phyloP scores from a whole-genome alignment of 2,329 filamentous ascomycete genomes.

The Botrytis cinerea region DNA sequence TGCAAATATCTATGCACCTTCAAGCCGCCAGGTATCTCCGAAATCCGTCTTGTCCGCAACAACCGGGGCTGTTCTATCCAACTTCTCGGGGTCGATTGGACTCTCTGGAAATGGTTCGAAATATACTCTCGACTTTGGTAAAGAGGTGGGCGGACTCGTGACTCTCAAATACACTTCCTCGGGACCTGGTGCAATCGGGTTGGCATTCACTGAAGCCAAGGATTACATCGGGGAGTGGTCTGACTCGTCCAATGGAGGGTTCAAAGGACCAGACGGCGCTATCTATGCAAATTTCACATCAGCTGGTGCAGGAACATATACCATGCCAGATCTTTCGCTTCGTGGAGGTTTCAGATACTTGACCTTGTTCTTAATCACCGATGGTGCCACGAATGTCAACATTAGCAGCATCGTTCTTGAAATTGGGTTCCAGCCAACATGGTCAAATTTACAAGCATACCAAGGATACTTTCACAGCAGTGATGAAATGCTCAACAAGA shows the following conservation, averaged over 20 bases:
- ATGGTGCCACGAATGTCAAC: conserved; percentile 34
- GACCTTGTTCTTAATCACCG: conserved; percentile 48
- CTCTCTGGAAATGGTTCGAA: conserved; percentile 50
- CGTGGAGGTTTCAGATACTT: conserved; percentile 57
- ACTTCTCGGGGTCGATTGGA: conserved; percentile 25
- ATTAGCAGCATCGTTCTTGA: conserved; percentile 42
- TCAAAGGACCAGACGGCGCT: conserved; percentile 52
- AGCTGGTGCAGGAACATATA: conserved; percentile 43
- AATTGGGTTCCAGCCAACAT: conserved; percentile 48
- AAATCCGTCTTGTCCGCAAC: conserved; percentile 46
- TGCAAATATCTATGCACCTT: conserved; percentile 56
- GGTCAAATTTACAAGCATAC: conserved; percentile 49
- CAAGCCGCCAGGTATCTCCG: conserved; percentile 53
- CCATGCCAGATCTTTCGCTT: conserved; percentile 48
- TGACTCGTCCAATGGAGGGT: conserved; percentile 51
- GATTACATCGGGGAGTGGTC: conserved; percentile 52
- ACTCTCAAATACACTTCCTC: conserved; percentile 41
- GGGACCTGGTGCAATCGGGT: conserved; percentile 45
- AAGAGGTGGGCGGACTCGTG: conserved; percentile 59
- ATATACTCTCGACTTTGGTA: conserved; percentile 59
- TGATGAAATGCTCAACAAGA: conserved; percentile 53
- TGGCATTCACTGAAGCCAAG: conserved; percentile 52
- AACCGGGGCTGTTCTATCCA: conserved; percentile 38
- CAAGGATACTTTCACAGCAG: conserved; percentile 55
- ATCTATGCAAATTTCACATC: conserved; percentile 47